Conservation (phyloP, 1,284 basidiomycete species). For the Apiotrichum veenhuisii region DNA sequence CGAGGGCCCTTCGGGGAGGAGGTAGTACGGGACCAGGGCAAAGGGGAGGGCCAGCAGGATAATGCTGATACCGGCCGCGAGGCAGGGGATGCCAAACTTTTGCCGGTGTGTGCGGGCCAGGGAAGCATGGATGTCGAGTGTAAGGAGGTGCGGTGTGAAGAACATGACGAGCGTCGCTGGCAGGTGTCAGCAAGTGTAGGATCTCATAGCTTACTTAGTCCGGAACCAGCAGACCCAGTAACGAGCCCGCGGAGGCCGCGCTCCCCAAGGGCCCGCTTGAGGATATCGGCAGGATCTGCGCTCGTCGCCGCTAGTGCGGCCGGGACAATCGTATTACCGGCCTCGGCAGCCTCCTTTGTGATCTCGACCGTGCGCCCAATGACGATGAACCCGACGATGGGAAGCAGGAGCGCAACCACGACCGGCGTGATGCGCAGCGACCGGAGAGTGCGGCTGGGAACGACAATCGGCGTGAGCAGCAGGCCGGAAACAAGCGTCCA, state of each 20-base stretch:
- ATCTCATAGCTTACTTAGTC: constrained; percentile 34
- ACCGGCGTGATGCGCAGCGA: constrained; percentile 26
- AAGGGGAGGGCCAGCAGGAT: constrained; percentile 45
- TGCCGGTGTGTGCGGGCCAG: constrained; percentile 39
- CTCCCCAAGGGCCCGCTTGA: constrained; percentile 6
- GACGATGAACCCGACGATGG: constrained; percentile 44
- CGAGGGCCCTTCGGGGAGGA: constrained; percentile 30
- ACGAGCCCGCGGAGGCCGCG: constrained; percentile 26
- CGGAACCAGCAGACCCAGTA: constrained; percentile 37
- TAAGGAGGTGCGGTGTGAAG: constrained; percentile 48
- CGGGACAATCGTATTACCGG: neutral
- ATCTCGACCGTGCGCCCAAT: constrained; percentile 49
- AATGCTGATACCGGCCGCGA: constrained; percentile 34
- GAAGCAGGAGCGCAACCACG: constrained; percentile 38
- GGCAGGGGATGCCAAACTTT: constrained; percentile 41
- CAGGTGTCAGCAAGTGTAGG: neutral
- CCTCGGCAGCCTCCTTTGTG: constrained; percentile 32
- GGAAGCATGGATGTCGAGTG: constrained; percentile 43
- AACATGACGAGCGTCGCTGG: constrained; percentile 46
- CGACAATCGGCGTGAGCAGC: constrained; percentile 37
- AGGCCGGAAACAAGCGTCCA: constrained; percentile 41
- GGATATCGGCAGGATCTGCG: too few relatives aligned
- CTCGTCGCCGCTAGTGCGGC: constrained; percentile 5
- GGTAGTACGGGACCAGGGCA: constrained; percentile 50
- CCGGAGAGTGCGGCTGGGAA: constrained; percentile 37